A percentile compares a stretch with the other conserved stretches of the same genome.
Evolutionary conservation across 2,329 filamentous ascomycete species (phyloP).

Genomic region (Ophiosphaerella korrae): DNA sequence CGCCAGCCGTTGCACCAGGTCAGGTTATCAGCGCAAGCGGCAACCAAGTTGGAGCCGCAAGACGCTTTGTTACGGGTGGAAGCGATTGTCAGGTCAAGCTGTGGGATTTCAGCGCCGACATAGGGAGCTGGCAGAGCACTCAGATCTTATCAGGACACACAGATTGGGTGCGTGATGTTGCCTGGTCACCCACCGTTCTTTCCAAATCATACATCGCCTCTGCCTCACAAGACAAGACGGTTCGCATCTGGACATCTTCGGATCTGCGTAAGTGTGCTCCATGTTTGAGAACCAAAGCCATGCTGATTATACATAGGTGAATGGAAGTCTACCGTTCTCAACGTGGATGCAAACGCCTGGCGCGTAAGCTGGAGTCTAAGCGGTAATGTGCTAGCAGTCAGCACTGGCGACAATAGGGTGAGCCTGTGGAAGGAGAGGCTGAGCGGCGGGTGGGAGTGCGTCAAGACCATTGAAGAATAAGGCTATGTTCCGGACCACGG

Average conservation of each 20-base stretch:
- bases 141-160: slow-evolving; percentile 74
- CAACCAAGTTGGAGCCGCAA: slow-evolving; percentile 60
- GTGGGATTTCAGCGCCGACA: slow-evolving; percentile 73
- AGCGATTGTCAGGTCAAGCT: slow-evolving; percentile 94
- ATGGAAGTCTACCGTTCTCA: slow-evolving; percentile 85
- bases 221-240: slow-evolving; percentile 94
- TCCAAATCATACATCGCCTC: slow-evolving; percentile 97
- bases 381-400: slow-evolving; percentile 93
- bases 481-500: too few relatives aligned
- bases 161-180: slow-evolving; percentile 97
- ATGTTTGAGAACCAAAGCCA: slow-evolving; percentile 14
- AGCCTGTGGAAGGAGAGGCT: slow-evolving; percentile 98
- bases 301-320: slow-evolving; percentile 60
- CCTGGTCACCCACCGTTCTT: slow-evolving; percentile 93
- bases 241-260: slow-evolving; percentile 85
- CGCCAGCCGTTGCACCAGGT: slow-evolving; percentile 81
- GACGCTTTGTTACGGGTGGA: slow-evolving; percentile 91
- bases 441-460: slow-evolving; percentile 93
- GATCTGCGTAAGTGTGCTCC: slow-evolving; percentile 40
- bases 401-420: slow-evolving; percentile 94
- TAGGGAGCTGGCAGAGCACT: slow-evolving; percentile 58
- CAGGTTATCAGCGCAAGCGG: slow-evolving; percentile 76
- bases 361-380: slow-evolving; percentile 97
- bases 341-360: slow-evolving; percentile 91
- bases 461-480: slow-evolving; percentile 93